Evolutionary conservation across 116 monocot genomes (phyloP).

Genomic region (Dioscorea cayenensis): DNA sequence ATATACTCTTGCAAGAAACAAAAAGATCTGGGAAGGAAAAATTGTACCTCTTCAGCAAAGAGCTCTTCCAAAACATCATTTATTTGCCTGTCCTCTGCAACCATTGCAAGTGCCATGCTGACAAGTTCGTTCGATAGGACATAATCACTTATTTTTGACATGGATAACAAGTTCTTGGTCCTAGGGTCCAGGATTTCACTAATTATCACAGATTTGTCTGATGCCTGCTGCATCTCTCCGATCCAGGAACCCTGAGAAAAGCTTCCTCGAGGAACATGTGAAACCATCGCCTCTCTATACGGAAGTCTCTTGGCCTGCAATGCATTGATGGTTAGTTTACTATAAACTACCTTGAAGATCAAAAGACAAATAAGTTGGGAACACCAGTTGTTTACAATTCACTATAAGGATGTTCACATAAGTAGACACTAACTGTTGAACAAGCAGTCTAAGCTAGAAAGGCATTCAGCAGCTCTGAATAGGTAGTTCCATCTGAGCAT

Average conservation of each 20-base stretch:
- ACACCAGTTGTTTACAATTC: too few species aligned
- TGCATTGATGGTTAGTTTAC: neutral
- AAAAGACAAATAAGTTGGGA: too few species aligned
- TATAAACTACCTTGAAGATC: too few species aligned
- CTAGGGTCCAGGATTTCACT: constrained; percentile 84
- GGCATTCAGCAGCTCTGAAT: too few species aligned
- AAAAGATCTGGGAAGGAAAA: neutral
- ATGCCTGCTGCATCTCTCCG: constrained; percentile 85
- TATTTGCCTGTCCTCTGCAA: constrained; percentile 76
- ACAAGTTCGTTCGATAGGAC: constrained; percentile 81
- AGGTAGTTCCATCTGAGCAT: too few species aligned
- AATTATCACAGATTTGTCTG: constrained; percentile 69
- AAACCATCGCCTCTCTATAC: constrained; percentile 28
- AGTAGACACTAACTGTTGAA: too few species aligned
- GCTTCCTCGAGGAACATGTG: constrained; percentile 26
- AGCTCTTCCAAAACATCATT: constrained; percentile 79
- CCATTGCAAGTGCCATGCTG: constrained; percentile 89
- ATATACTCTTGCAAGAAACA: neutral
- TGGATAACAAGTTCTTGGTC: constrained; percentile 65
- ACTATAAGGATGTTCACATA: too few species aligned
- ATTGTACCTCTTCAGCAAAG: constrained; percentile 74
- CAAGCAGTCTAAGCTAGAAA: too few species aligned
- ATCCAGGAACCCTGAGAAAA: constrained; percentile 74
- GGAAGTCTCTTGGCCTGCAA: constrained; percentile 74
- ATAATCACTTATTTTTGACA: constrained; percentile 84